Percentiles rank a stretch among this genome's conserved stretches.
These are phyloP conservation scores for Fusarium liriodendri DNA, from an alignment of 2,329 filamentous ascomycete species.

Conservation along the genomic window DNA sequence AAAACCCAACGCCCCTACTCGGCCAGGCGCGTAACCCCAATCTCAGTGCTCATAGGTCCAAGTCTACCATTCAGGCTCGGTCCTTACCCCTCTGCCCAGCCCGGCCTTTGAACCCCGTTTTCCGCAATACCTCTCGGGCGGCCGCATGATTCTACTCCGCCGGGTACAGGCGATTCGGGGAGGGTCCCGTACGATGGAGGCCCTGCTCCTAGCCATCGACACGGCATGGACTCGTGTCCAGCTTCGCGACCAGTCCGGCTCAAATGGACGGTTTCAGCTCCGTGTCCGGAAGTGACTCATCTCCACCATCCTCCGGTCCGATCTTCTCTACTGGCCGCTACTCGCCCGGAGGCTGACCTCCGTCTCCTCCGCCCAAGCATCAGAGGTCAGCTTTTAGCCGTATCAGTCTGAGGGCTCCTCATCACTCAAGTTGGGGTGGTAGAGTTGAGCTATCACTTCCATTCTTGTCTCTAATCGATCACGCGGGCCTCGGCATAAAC, in stretches of 20 bases:
- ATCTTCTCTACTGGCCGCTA: conserved; percentile 8
- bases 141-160: conserved; percentile 14
- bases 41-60: conserved; percentile 15
- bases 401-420: not conserved
- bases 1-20: conserved; percentile 24
- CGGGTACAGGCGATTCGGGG: conserved; percentile 21
- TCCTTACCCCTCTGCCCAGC: not conserved
- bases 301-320: conserved; percentile 35
- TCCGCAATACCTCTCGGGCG: conserved; percentile 20
- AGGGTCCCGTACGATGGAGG: conserved; percentile 17
- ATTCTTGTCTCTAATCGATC: not conserved
- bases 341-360: conserved; percentile 22
- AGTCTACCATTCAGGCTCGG: not conserved
- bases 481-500: not conserved
- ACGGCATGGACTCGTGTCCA: conserved; percentile 31
- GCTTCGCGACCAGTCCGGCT: conserved; percentile 20
- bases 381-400: not conserved
- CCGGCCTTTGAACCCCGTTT: conserved; percentile 9
- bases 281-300: conserved; percentile 24
- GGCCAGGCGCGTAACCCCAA: conserved; percentile 15
- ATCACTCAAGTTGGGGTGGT: not conserved
- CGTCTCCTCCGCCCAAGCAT: conserved; percentile 18
- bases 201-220: conserved; percentile 16
- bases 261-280: conserved; percentile 12
- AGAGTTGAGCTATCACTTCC: not conserved